Percentiles rank a stretch among this genome's conserved stretches.
These are phyloP conservation scores for Linderina pennispora DNA, from an alignment of 192 early-diverging fungal genomes.

Conservation along the genomic window DNA sequence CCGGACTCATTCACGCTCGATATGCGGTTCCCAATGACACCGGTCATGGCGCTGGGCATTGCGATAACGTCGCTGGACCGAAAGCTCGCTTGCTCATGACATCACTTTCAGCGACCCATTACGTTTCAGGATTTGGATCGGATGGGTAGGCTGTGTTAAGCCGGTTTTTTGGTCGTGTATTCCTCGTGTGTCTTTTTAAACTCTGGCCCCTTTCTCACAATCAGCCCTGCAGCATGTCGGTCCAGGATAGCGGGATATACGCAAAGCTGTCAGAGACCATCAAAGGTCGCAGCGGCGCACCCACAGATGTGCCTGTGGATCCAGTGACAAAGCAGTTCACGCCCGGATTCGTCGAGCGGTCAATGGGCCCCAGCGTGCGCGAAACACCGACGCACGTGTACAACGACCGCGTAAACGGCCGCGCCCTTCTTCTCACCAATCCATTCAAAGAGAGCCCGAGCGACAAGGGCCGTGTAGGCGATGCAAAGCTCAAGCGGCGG, in stretches of 20 bases:
- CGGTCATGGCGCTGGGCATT: conserved; percentile 83
- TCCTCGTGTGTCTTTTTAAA: no score
- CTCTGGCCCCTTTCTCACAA: no score
- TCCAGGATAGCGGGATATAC: no score
- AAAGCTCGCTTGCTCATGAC: conserved; percentile 89
- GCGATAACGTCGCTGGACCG: conserved; percentile 86
- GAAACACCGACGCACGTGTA: conserved; percentile 21
- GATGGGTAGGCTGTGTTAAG: no score
- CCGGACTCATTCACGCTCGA: conserved; percentile 84
- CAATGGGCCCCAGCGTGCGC: conserved; percentile 17
- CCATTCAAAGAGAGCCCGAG: conserved; percentile 20
- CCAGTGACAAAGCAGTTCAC: conserved; percentile 16
- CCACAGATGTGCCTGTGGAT: conserved; percentile 19
- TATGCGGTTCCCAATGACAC: conserved; percentile 84
- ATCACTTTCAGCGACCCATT: no score
- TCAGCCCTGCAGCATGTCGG: no score
- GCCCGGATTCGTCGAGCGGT: conserved; percentile 13
- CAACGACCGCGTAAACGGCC: conserved; percentile 28
- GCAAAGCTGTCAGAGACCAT: conserved; percentile 10
- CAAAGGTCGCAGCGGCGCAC: conserved; percentile 15
- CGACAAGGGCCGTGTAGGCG: not conserved
- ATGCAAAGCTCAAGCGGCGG: not conserved
- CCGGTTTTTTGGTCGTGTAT: no score
- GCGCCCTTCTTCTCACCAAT: conserved; percentile 32
- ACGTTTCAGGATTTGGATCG: no score